These are phyloP conservation scores for Hemileccinum impolitum DNA, from an alignment of 768 basidiomycete genomes.

Conservation along the genomic window DNA sequence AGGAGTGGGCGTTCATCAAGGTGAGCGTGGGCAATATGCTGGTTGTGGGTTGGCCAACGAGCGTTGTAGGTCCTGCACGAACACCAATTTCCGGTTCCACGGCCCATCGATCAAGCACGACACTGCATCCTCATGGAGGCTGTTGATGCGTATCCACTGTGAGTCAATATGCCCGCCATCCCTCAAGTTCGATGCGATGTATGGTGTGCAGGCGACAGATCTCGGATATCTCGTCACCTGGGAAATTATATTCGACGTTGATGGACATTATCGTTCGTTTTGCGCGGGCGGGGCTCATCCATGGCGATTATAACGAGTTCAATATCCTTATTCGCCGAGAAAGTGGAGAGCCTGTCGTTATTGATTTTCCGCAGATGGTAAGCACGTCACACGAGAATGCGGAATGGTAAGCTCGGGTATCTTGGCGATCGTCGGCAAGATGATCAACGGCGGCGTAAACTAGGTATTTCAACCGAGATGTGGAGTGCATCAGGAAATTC, in stretches of 20 bases:
- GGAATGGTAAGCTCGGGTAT: slow-evolving; percentile 65
- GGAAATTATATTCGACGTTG: slow-evolving; percentile 82
- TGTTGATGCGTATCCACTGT: slow-evolving; percentile 94
- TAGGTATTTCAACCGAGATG: slow-evolving; percentile 99
- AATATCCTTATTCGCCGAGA: slow-evolving; percentile 91
- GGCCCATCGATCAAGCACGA: slow-evolving; percentile 89
- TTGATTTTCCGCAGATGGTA: slow-evolving; percentile 99
- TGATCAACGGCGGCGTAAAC: slow-evolving; percentile 10
- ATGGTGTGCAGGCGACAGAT: slow-evolving; percentile 71
- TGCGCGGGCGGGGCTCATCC: slow-evolving; percentile 91
- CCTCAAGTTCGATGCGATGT: not conserved
- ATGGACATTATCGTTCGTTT: slow-evolving; percentile 98
- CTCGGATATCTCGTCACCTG: slow-evolving; percentile 76
- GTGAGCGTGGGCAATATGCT: slow-evolving; percentile 35
- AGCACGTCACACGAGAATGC: slow-evolving; percentile 95
- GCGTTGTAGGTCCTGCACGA: slow-evolving; percentile 77
- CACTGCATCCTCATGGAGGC: slow-evolving; percentile 97
- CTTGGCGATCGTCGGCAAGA: slow-evolving; percentile 11
- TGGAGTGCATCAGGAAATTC: slow-evolving; percentile 92
- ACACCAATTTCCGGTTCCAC: slow-evolving; percentile 90
- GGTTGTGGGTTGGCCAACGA: not conserved
- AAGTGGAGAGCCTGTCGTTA: slow-evolving; percentile 76
- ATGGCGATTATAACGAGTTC: slow-evolving; percentile 99
- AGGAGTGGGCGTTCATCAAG: slow-evolving; percentile 99
- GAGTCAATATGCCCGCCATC: slow-evolving; percentile 26